Evolutionary conservation across 2,329 filamentous ascomycete species (phyloP), one percentile per base, ranked within the genome.

Genomic region (Sporothrix schenckii): DNA sequence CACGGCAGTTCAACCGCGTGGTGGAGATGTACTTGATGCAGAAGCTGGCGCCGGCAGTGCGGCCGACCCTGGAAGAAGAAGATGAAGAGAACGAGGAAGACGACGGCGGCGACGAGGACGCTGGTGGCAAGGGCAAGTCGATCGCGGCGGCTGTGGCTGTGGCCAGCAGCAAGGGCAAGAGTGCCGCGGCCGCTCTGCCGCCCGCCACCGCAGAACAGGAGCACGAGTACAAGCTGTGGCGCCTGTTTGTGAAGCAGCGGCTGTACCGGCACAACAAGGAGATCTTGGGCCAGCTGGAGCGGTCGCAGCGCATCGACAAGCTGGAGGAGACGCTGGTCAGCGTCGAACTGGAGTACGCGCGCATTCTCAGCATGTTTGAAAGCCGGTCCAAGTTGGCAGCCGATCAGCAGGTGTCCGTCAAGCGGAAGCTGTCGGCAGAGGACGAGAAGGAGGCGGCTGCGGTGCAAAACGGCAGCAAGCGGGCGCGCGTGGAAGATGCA

Each of bases 211-310:
- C 85, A 70, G 83, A 82, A 58, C 85, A 91, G 74, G 84, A 88
- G 74, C 84, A 89, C 34, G 83, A 86, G 66, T 91, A 91, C 77
- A 86, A 84, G 73, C 85, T 92, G 58, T 96, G 91, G 91, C 83
- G 89, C 41, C 79, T 94, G 30, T 83, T 92, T 54, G 87, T 90
- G n/a, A 95, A 95, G 81, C 87, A 92, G 75, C 83, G 92, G 49
- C 82, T 96, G 4, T 93, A 92, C 77, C 85, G 87, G 58, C 91
- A 93, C 75, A 94, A 95, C 76, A 86, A 85, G 70, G 90, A 94
- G 74, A 80, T 86, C 2, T 83, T 96, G 14, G 85, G 87, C 50
- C 89, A 94, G 78, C 80, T 94, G 53, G 91, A 92, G 69, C 81
- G 83, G 5, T 78, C 81, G 0, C 91, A 94, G 78, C 85, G 91